phyloP scores from a whole-genome alignment of 2,329 filamentous ascomycete genomes.

The Colletotrichum horii region DNA sequence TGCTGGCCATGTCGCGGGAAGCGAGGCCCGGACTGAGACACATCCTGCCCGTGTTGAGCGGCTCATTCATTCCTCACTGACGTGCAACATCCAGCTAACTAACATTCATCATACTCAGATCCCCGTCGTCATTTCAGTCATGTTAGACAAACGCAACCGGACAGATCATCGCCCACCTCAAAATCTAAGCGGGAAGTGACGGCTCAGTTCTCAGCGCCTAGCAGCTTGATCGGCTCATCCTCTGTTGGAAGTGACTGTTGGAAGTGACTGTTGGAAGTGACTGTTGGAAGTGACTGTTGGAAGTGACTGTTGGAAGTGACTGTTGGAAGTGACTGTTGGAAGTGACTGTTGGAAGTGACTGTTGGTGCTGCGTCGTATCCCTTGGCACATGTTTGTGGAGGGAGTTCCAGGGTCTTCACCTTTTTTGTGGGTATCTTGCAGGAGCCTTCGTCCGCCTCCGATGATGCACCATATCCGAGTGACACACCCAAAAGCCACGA shows the following conservation, averaged over 20 bases:
- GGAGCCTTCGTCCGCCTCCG: neutral
- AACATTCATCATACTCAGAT: neutral
- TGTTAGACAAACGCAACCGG: neutral
- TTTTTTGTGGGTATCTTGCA: neutral
- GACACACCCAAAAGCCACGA: conserved; percentile 7
- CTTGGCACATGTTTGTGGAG: neutral
- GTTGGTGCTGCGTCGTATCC: neutral
- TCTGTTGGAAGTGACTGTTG: neutral
- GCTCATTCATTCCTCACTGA: neutral
- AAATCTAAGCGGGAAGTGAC: neutral
- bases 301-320: no score
- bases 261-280: no score
- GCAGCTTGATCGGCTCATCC: neutral
- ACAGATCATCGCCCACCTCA: neutral
- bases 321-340: no score
- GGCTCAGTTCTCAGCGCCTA: neutral
- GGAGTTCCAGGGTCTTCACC: neutral
- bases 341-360: no score
- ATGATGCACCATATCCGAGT: neutral
- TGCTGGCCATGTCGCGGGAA: neutral
- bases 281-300: no score
- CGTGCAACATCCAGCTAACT: neutral
- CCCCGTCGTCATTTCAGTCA: neutral
- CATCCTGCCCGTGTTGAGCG: neutral
- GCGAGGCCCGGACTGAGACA: neutral